Evolutionary conservation across 208 protist genomes (phyloP).

Genomic region (Crithidia brevicula): DNA sequence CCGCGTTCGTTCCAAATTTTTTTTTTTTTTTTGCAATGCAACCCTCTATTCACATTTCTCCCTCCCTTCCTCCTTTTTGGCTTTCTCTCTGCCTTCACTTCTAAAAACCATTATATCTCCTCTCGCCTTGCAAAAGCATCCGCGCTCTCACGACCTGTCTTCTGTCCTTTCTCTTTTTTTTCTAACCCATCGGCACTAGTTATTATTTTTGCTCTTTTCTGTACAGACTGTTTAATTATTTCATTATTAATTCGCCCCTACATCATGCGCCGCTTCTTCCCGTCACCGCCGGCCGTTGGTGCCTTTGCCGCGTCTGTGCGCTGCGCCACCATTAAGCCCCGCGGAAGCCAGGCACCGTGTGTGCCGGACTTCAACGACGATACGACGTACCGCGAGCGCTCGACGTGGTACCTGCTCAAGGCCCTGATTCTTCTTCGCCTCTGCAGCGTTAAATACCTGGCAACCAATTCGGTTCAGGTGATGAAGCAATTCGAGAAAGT

Average conservation of each 20-base stretch:
- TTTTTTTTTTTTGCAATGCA: no score
- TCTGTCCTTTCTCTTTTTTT: neutral
- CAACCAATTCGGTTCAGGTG: conserved; percentile 75
- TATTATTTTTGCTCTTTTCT: neutral
- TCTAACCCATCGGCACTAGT: neutral
- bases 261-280: conserved; percentile 47
- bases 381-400: conserved; percentile 67
- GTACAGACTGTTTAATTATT: neutral
- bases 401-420: conserved; percentile 77
- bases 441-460: conserved; percentile 71
- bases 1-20: no score
- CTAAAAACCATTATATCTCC: neutral
- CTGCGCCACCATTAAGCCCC: conserved; percentile 10
- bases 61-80: no score
- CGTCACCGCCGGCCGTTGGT: conserved; percentile 10
- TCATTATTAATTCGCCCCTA: conserved; percentile 3
- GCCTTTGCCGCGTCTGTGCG: conserved; percentile 22
- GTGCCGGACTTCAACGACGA: conserved; percentile 66
- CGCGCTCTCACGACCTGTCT: no score
- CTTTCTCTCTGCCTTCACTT: neutral
- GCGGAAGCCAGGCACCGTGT: conserved; percentile 6
- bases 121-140: neutral
- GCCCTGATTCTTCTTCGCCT: conserved; percentile 72
- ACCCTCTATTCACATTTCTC: no score
- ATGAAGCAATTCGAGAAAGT: conserved; percentile 75